Evolutionary conservation across 1,284 basidiomycete species (phyloP).

Genomic region (Inonotus obliquus): DNA sequence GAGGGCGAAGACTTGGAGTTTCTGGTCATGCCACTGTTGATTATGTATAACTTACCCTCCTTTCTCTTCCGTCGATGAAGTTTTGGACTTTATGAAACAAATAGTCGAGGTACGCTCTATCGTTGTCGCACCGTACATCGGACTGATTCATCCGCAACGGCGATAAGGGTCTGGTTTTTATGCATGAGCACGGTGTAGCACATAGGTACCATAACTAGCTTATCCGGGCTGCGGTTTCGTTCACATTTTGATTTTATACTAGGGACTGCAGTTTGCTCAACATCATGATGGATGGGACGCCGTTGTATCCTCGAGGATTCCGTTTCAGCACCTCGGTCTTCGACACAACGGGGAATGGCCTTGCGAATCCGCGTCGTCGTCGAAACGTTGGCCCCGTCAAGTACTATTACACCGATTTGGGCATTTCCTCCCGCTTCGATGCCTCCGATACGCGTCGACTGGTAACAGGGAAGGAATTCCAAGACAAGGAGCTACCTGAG

Average conservation of each 20-base stretch:
- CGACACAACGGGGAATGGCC: not conserved
- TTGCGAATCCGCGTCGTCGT: slow-evolving; percentile 5
- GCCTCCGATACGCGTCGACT: not conserved
- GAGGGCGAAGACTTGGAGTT: slow-evolving; percentile 22
- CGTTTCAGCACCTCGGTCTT: slow-evolving; percentile 18
- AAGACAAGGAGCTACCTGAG: slow-evolving; percentile 5
- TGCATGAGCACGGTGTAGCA: not conserved
- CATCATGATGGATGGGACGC: slow-evolving; percentile 35
- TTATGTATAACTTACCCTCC: slow-evolving; percentile 26
- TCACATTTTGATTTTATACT: slow-evolving; percentile 1
- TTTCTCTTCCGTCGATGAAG: slow-evolving; percentile 30
- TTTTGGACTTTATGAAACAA: slow-evolving; percentile 31
- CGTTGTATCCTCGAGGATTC: slow-evolving; percentile 26
- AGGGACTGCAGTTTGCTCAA: slow-evolving; percentile 38
- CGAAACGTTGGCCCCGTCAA: slow-evolving; percentile 17
- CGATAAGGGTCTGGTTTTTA: not conserved
- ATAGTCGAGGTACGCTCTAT: slow-evolving; percentile 16
- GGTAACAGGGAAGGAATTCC: not conserved
- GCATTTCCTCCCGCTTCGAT: slow-evolving; percentile 22
- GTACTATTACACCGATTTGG: slow-evolving; percentile 31
- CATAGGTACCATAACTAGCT: slow-evolving; percentile 21
- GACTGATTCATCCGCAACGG: not conserved
- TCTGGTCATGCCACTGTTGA: slow-evolving; percentile 32
- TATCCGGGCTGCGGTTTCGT: no score
- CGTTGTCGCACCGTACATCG: not conserved